Percentiles rank a stretch among this genome's conserved stretches.
Conservation (phyloP, 208 protist genomes). For the Trichomonas tenax region DNA sequence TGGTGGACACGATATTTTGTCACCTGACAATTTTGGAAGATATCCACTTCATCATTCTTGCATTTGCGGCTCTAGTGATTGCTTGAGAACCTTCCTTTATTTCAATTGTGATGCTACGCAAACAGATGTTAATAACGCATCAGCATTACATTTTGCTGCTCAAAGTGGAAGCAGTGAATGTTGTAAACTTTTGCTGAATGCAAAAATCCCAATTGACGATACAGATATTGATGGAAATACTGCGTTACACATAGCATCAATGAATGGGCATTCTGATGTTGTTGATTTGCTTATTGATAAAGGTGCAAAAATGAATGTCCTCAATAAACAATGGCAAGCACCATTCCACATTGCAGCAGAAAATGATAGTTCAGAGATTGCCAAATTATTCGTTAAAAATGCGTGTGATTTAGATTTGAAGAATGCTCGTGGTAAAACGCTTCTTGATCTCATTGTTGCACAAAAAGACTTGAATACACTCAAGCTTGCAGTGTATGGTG, state of each 20-base stretch:
- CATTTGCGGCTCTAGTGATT: neutral
- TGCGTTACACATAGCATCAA: neutral
- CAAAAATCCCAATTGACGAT: neutral
- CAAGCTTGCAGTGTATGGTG: neutral
- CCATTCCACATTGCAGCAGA: neutral
- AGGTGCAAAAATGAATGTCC: neutral
- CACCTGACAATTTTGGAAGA: neutral
- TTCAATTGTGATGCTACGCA: neutral
- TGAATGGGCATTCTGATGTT: neutral
- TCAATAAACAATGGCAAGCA: neutral
- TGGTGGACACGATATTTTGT: neutral
- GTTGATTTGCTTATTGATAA: neutral
- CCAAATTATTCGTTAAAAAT: neutral
- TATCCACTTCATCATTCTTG: neutral
- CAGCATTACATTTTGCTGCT: neutral
- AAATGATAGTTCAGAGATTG: neutral
- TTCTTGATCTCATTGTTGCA: neutral
- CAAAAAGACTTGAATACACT: neutral
- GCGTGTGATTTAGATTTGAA: neutral
- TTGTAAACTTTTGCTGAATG: neutral
- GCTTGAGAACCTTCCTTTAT: neutral
- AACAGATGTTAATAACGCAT: neutral
- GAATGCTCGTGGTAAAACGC: neutral
- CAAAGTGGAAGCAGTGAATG: neutral
- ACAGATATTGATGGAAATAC: neutral